Evolutionary conservation across 2,329 filamentous ascomycete genomes (phyloP), one percentile per base, ranked within the genome.

Genomic region (Myriosclerotinia scirpicola): DNA sequence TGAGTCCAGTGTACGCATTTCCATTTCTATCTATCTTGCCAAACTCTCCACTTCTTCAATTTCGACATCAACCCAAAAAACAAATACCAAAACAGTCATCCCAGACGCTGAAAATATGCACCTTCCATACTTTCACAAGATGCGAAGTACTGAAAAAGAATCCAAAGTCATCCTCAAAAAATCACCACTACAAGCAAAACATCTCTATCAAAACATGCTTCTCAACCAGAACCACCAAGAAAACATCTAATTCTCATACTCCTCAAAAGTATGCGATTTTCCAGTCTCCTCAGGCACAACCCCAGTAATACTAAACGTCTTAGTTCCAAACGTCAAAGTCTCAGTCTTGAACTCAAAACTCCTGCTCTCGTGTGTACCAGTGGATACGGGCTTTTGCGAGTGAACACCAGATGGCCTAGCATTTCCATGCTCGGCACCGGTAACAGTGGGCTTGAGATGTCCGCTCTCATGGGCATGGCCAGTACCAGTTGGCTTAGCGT

Each of bases 251-350:
- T 36, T 9, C 1, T 48, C 8, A 17, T 2, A 12, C 20, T n/a
- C 44, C 20, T 38, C 30, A 60, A 48, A 26, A 1, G 34, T 1
- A 22, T 22, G 8, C 36, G 34, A 2, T 5, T 6, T 48, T 38
- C 30, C 42, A 17, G 56, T 60, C 42, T 8, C 42, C 30, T 60
- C 56, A 22, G 56, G 42, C 14, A 36, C 30, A 60, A 48, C 56
- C 26, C 56, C 56, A 22, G 20, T 48, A 22, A 60, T 20, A n/a
- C 7, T 11, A 36, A 48, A 60, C 3, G 30, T 34, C 42, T 36
- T 60, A 15, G 22, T 60, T 22, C 56, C 56, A 60, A 60, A 48
- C 1, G 20, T 48, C 42, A 60, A 46, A 5, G 42, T 60, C 12
- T 48, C 42, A 22, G 42, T 60, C 6, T 60, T 60, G 2, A 60